A percentile compares a stretch with the other conserved stretches of the same genome.
phyloP scores from a whole-genome alignment of 148 eudicot genomes.

The Vaccinium vitisidaea region DNA sequence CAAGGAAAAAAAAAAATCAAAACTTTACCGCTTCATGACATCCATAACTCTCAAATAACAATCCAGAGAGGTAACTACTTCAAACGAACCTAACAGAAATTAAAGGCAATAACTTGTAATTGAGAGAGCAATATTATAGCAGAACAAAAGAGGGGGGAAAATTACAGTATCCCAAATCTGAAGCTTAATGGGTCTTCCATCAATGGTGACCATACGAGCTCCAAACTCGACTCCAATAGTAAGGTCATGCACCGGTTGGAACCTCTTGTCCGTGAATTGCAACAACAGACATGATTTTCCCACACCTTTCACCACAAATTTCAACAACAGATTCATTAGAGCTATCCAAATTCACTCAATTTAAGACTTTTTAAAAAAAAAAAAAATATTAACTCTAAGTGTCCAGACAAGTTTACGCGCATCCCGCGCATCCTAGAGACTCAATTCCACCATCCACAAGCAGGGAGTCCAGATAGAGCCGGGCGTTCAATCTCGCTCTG shows the following conservation, averaged over 20 bases:
- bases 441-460: too few relatives aligned
- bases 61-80: not conserved
- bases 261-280: constrained; percentile 82
- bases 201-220: constrained; percentile 71
- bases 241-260: constrained; percentile 80
- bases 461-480: too few relatives aligned
- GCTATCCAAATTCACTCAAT: not conserved
- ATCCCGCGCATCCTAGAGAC: too few relatives aligned
- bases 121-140: not conserved
- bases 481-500: not conserved
- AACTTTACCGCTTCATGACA: not conserved
- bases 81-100: not conserved
- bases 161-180: constrained; percentile 87
- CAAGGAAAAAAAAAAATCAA: not conserved
- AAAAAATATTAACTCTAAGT: too few relatives aligned
- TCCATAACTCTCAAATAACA: not conserved
- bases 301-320: constrained; percentile 38
- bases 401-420: too few relatives aligned
- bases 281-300: constrained; percentile 76
- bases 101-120: not conserved
- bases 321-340: not conserved
- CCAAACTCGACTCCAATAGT: constrained; percentile 86
- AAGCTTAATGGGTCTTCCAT: constrained; percentile 58
- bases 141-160: not conserved
- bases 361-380: too few relatives aligned